These are phyloP conservation scores for Agarophyton chilense DNA, from an alignment of 23 red algal species.

Conservation along the genomic window DNA sequence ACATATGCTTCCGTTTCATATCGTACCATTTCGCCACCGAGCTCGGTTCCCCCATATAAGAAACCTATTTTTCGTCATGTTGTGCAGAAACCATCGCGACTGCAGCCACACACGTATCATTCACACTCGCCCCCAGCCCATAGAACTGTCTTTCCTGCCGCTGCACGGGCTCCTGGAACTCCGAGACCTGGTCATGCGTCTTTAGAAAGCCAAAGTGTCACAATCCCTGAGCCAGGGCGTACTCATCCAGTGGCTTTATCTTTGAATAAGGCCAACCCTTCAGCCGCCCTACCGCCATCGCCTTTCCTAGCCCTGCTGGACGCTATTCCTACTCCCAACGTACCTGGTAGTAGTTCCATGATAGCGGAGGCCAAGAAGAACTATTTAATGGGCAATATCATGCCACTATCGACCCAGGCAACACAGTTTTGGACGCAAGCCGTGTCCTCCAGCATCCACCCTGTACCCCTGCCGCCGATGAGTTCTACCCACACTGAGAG, in stretches of 20 bases:
- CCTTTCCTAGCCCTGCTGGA: conserved; percentile 17
- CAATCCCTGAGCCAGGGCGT: neutral
- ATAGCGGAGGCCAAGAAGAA: neutral
- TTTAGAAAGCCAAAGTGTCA: neutral
- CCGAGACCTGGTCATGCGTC: neutral
- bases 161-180: neutral
- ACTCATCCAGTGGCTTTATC: neutral
- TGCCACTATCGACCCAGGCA: neutral
- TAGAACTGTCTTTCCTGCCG: neutral
- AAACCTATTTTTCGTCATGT: too few relatives aligned
- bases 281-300: neutral
- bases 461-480: neutral
- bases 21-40: too few relatives aligned
- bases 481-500: too few relatives aligned
- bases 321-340: neutral
- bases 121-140: neutral
- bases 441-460: neutral
- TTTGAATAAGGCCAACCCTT: neutral
- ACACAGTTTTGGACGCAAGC: neutral
- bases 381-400: neutral
- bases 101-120: too few relatives aligned
- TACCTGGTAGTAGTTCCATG: neutral
- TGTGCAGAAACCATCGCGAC: too few relatives aligned
- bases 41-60: too few relatives aligned
- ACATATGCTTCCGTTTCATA: too few relatives aligned